These are phyloP conservation scores for Ganoderma boninense DNA, from an alignment of 1,284 basidiomycete species.

Conservation along the genomic window DNA sequence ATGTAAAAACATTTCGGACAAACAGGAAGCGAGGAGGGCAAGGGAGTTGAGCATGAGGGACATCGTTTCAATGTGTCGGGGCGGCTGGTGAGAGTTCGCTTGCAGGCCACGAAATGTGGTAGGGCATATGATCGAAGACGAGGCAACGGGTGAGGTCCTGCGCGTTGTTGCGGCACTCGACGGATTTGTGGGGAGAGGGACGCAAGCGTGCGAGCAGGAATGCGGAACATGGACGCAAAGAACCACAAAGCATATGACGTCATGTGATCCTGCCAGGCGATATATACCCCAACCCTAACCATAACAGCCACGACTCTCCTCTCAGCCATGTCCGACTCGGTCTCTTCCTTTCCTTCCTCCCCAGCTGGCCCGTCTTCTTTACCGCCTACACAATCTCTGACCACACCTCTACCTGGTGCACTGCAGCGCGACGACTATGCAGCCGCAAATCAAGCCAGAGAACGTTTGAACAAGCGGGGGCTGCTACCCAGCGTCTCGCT, in stretches of 20 bases:
- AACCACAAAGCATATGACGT: conserved; percentile 34
- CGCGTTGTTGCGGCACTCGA: background rate
- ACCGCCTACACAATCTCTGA: background rate
- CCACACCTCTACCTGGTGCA: conserved; percentile 36
- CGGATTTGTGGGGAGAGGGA: conserved; percentile 20
- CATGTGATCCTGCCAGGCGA: conserved; percentile 31
- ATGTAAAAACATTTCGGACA: conserved; percentile 75
- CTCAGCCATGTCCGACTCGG: conserved; percentile 31
- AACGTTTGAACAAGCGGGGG: conserved; percentile 43
- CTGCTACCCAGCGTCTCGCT: conserved; percentile 29
- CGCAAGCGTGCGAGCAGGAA: conserved; percentile 24
- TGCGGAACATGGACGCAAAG: conserved; percentile 36
- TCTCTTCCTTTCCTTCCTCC: conserved; percentile 24
- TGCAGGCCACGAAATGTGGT: background rate
- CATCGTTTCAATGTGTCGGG: conserved; percentile 45
- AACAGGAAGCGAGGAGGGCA: conserved; percentile 71
- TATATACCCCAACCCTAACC: conserved; percentile 30
- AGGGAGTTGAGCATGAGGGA: conserved; percentile 62
- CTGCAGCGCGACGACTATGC: conserved; percentile 48
- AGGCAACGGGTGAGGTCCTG: background rate
- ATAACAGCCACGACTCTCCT: conserved; percentile 14
- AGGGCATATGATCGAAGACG: background rate
- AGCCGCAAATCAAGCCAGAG: conserved; percentile 53
- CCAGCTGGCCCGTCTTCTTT: conserved; percentile 32
- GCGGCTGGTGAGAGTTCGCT: conserved; percentile 8